Conservation (phyloP, 805 yeast genomes). For the Komagataella pastoris region DNA sequence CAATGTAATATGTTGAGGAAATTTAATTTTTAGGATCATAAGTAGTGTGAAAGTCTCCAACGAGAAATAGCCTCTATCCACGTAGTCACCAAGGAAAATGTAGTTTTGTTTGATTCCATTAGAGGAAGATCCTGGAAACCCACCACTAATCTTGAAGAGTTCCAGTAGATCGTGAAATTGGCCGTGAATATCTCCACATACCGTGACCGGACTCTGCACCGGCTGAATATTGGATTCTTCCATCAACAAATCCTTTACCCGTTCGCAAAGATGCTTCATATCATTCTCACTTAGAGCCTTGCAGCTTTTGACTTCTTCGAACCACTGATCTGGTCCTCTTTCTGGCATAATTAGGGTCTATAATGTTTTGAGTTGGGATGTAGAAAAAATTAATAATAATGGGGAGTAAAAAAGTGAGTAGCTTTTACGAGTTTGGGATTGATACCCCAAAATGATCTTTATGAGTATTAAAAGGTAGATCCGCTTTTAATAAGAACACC, state of each 20-base stretch:
- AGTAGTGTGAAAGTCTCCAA: constrained; percentile 87
- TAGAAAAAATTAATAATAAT: no score
- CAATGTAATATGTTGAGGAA: constrained; percentile 57
- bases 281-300: constrained; percentile 80
- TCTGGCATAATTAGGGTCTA: constrained; percentile 29
- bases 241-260: constrained; percentile 89
- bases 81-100: constrained; percentile 90
- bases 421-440: neutral
- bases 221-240: constrained; percentile 94
- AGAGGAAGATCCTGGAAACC: constrained; percentile 65
- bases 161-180: constrained; percentile 93
- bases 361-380: neutral
- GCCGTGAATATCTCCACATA: constrained; percentile 96
- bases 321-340: constrained; percentile 93
- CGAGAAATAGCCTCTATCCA: constrained; percentile 94
- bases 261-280: constrained; percentile 93
- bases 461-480: neutral
- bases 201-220: constrained; percentile 86
- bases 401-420: neutral
- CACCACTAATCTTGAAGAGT: constrained; percentile 83
- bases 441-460: neutral
- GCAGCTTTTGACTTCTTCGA: constrained; percentile 86
- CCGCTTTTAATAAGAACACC: neutral
- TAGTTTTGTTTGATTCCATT: constrained; percentile 34
- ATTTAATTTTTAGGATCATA: constrained; percentile 84